Evolutionary conservation across 768 basidiomycete species (phyloP).

Genomic region (Leccinum fibrillosum): DNA sequence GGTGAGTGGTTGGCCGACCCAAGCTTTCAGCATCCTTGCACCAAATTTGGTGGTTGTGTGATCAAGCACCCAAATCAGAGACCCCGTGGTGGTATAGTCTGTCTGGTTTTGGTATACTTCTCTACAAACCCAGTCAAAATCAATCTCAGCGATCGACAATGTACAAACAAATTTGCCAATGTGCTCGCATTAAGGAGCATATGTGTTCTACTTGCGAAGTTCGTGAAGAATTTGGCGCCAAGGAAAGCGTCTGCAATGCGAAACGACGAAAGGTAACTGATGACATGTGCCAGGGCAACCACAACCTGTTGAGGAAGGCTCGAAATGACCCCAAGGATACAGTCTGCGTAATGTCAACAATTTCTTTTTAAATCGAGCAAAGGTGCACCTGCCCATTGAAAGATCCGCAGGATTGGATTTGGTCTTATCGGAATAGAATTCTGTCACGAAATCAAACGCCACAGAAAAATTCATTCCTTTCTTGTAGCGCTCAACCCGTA

Average conservation of each 20-base stretch:
- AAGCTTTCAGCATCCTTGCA: conserved; percentile 72
- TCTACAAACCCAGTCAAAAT: conserved; percentile 28
- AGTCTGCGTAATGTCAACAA: conserved; percentile 37
- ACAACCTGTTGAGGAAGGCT: conserved; percentile 70
- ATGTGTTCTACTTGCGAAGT: conserved; percentile 71
- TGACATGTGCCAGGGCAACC: conserved; percentile 68
- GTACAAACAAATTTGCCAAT: conserved; percentile 64
- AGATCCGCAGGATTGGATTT: conserved; percentile 39
- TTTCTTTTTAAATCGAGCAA: not conserved
- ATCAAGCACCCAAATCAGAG: conserved; percentile 83
- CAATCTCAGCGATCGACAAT: not conserved
- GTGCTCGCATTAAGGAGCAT: conserved; percentile 93
- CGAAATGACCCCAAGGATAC: conserved; percentile 57
- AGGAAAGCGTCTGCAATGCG: conserved; percentile 74
- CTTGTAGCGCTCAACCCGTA: conserved; percentile 63
- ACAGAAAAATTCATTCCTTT: conserved; percentile 56
- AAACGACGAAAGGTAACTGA: conserved; percentile 71
- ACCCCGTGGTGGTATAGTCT: conserved; percentile 68
- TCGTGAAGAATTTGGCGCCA: conserved; percentile 74
- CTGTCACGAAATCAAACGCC: conserved; percentile 64
- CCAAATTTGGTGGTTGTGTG: conserved; percentile 89
- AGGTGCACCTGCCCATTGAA: conserved; percentile 13
- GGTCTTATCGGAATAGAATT: conserved; percentile 61
- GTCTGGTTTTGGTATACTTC: conserved; percentile 94
- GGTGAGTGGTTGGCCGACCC: conserved; percentile 84